Conservation (phyloP, 2,329 filamentous ascomycete genomes). For the Byssothecium circinans region DNA sequence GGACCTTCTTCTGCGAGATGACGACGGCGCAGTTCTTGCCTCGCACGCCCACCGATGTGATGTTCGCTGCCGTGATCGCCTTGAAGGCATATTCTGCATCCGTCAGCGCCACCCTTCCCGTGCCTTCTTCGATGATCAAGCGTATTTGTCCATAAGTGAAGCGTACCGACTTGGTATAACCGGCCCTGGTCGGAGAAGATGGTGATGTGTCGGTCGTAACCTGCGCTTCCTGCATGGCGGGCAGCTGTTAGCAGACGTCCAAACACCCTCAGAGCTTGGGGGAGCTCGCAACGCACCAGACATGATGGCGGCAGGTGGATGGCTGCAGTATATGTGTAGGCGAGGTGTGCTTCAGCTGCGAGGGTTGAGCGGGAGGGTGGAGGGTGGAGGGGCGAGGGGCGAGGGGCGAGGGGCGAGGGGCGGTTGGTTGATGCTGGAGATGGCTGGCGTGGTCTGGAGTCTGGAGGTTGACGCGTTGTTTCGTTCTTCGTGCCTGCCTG, state of each 20-base stretch:
- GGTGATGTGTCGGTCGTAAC: constrained; percentile 98
- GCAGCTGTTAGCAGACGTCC: constrained; percentile 33
- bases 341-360: constrained; percentile 32
- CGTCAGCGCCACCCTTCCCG: constrained; percentile 5
- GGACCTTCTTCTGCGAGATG: constrained; percentile 98
- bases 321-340: constrained; percentile 22
- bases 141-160: too few species aligned
- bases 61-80: constrained; percentile 98
- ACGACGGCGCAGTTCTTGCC: constrained; percentile 98
- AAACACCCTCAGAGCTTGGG: constrained; percentile 14
- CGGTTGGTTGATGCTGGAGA: constrained; percentile 2
- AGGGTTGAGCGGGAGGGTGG: constrained; percentile 23
- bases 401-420: too few species aligned
- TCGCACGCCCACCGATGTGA: constrained; percentile 93
- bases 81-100: constrained; percentile 98
- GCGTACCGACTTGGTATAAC: constrained; percentile 97
- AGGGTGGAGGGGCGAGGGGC: not conserved
- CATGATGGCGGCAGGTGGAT: constrained; percentile 37
- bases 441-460: constrained; percentile 24
- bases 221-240: constrained; percentile 49
- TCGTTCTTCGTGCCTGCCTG: constrained; percentile 38
- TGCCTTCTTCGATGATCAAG: too few species aligned
- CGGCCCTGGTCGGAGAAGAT: constrained; percentile 99
- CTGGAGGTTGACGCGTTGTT: constrained; percentile 39
- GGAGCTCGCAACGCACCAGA: constrained; percentile 41